Conservation (phyloP, 75 land plant species). For the Isoetes taiwanensis region DNA sequence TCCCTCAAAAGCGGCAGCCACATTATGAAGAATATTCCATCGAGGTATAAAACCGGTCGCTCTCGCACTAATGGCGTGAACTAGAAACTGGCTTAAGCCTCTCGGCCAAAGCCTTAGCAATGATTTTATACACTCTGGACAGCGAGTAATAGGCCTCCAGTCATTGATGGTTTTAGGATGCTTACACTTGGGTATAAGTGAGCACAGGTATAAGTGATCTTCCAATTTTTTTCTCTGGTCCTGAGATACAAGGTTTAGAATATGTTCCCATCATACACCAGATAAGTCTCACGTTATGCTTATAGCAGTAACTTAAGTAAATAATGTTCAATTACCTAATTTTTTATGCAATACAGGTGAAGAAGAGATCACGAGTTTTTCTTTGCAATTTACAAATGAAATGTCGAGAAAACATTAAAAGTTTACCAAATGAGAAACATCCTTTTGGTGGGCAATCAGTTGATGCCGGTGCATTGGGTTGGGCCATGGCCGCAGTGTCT, state of each 20-base stretch:
- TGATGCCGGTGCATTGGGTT: constrained; percentile 73
- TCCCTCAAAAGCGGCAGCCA: too few relatives aligned
- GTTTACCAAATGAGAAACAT: constrained; percentile 29
- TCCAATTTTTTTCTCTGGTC: constrained; percentile 72
- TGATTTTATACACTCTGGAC: too few relatives aligned
- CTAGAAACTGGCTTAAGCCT: too few relatives aligned
- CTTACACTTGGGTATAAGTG: too few relatives aligned
- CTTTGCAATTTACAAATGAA: constrained; percentile 5
- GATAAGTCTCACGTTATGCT: constrained; percentile 30
- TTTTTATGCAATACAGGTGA: constrained; percentile 17
- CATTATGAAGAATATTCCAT: too few relatives aligned
- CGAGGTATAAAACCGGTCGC: too few relatives aligned
- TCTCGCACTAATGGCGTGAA: too few relatives aligned
- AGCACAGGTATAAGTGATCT: too few relatives aligned
- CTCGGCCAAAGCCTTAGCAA: too few relatives aligned
- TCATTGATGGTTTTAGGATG: too few relatives aligned
- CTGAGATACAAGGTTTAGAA: constrained; percentile 61
- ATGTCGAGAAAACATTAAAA: constrained; percentile 19
- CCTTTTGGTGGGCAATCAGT: constrained; percentile 67
- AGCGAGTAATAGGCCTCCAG: too few relatives aligned
- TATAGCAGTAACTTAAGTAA: too few relatives aligned
- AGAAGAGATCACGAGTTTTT: constrained; percentile 17
- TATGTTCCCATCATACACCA: constrained; percentile 71
- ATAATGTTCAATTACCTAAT: not conserved
- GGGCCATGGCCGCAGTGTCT: constrained; percentile 99